Base-by-base conservation (phyloP, 345 rosid genomes). In the Trapa incisa region DNA sequence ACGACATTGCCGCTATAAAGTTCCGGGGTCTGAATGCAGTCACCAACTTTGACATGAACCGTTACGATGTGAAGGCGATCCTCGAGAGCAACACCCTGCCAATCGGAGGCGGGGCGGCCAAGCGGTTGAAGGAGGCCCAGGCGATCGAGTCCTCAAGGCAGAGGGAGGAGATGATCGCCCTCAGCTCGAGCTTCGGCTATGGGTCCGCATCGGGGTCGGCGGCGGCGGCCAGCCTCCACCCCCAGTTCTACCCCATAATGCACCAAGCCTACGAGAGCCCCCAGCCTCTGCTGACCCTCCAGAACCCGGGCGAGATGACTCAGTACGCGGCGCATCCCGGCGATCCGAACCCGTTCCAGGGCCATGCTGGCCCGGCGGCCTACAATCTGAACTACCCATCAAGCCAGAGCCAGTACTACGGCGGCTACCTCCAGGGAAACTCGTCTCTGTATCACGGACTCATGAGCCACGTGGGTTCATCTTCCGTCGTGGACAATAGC, bases 31-130 rank as follows among this genome's bases (percentile, higher is more conserved):
- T 91, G 14, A 91, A 80, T 6, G 97, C 99, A 0, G 97, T 94
- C 16, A 94, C 99, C 58, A 94, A 94, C 80, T 94, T 94, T 42
- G 97, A 94, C 83, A 94, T 94, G 85, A 91, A 75, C 57, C 89
- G 99, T 5, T 94, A 94, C 42, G 99, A 94, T 39, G 99, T 94
- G 61, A 94, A 94, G 77, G 87, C 91, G 22, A 94, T 94, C 67
- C 96, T 94, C 22, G 99, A 94, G 79, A 91, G 96, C 88, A 89
- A 78, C 77, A 84, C 93, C 3, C 79, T 94, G 63, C 99, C 97
- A 7, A 91, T 94, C 12, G 97, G 99, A 17, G 99, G 99, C 29
- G 99, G 97, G 5, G 99, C 97, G 0, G 99, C 97, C 8, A 94
- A 94, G 68, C 68, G 97, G 13, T 84, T 94, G 10, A 94, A 94